Percentiles rank a stretch among this genome's conserved stretches.
These are phyloP conservation scores for Dysphania ambrosioides DNA, from an alignment of 148 eudicot genomes.

Conservation along the genomic window DNA sequence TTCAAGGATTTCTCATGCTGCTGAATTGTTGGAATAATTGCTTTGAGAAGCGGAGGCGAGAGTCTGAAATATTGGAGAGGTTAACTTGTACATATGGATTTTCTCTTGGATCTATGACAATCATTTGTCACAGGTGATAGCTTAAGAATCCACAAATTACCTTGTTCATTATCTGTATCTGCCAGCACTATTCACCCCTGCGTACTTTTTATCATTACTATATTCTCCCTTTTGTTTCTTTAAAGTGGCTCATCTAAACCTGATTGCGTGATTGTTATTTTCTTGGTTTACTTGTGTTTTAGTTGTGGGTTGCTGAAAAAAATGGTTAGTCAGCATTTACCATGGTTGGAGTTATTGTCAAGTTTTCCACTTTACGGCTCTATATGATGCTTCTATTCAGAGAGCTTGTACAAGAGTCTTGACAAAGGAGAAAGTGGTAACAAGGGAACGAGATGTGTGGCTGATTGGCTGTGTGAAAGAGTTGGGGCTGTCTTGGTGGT, in stretches of 20 bases:
- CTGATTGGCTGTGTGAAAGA: neutral
- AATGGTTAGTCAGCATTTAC: no score
- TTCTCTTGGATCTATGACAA: slow-evolving; percentile 21
- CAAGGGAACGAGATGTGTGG: no score
- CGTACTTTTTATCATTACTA: slow-evolving; percentile 6
- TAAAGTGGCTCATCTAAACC: neutral
- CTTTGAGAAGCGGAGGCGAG: slow-evolving; percentile 8
- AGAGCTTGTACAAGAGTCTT: neutral
- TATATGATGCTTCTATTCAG: neutral
- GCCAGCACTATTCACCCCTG: slow-evolving; percentile 9
- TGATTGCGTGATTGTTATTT: neutral
- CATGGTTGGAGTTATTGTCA: neutral
- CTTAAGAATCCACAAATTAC: slow-evolving; percentile 23
- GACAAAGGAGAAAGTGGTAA: no score
- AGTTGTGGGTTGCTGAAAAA: no score
- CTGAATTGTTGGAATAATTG: slow-evolving; percentile 21
- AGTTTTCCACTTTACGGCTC: neutral
- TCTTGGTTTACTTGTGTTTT: no score
- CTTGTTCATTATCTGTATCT: slow-evolving; percentile 20
- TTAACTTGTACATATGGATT: slow-evolving; percentile 38
- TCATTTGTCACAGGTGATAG: slow-evolving; percentile 31
- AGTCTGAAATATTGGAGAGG: slow-evolving; percentile 24
- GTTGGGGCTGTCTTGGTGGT: neutral
- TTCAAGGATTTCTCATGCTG: slow-evolving; percentile 16
- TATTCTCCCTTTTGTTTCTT: neutral